Evolutionary conservation across 148 eudicot species (phyloP).

Genomic region (Heliamphora exappendiculata): DNA sequence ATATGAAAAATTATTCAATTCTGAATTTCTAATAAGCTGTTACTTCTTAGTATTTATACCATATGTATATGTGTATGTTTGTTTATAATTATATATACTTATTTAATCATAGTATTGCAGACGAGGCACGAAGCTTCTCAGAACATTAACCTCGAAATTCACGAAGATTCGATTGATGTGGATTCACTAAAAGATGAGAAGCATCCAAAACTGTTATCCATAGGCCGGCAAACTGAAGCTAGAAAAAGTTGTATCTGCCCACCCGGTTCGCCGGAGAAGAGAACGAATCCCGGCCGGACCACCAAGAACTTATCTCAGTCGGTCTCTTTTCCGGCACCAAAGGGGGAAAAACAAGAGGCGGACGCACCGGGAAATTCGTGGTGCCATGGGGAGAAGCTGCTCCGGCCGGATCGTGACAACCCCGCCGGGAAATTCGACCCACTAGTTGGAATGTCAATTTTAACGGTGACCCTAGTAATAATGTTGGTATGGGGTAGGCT

Average conservation of each 20-base stretch:
- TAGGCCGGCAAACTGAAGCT: not conserved
- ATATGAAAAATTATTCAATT: no score
- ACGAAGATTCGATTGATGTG: not conserved
- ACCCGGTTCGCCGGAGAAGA: not conserved
- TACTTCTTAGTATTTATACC: no score
- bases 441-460: constrained; percentile 24
- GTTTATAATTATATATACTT: no score
- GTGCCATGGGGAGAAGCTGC: not conserved
- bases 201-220: not conserved
- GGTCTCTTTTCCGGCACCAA: not conserved
- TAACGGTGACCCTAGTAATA: constrained; percentile 28
- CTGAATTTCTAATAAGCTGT: no score
- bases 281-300: not conserved
- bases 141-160: not conserved
- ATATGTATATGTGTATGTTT: no score
- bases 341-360: not conserved
- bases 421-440: constrained; percentile 12
- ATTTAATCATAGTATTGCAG: no score
- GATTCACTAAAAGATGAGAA: not conserved
- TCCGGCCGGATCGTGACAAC: not conserved
- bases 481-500: constrained; percentile 43
- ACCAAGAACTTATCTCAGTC: not conserved
- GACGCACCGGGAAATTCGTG: not conserved
- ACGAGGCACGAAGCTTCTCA: not conserved
- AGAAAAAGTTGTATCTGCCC: not conserved